A percentile compares a stretch with the other conserved stretches of the same genome.
phyloP scores from a whole-genome alignment of 2,329 filamentous ascomycete genomes.

The Coniochaeta pulveracea region DNA sequence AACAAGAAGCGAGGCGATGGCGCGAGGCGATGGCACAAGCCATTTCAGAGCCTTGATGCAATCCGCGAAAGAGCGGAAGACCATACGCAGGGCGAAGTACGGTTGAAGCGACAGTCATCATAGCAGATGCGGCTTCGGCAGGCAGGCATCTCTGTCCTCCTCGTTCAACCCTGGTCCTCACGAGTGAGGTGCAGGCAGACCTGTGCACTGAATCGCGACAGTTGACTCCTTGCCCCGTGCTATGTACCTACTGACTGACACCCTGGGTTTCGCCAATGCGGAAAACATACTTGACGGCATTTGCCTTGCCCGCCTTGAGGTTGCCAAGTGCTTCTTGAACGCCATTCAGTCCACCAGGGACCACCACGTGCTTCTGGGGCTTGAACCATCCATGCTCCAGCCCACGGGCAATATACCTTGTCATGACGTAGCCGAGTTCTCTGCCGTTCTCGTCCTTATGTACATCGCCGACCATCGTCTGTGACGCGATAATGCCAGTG shows the following conservation, averaged over 20 bases:
- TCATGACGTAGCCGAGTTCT: conserved; percentile 20
- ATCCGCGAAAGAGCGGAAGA: too few species aligned
- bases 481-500: conserved; percentile 9
- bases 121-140: too few species aligned
- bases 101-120: too few species aligned
- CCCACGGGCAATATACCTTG: conserved; percentile 23
- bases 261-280: conserved; percentile 21
- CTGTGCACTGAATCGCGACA: too few species aligned
- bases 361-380: conserved; percentile 37
- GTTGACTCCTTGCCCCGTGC: too few species aligned
- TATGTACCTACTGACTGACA: conserved; percentile 4
- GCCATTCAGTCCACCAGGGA: conserved; percentile 41
- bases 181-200: too few species aligned
- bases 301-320: conserved; percentile 48
- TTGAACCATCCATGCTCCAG: conserved; percentile 36
- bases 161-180: too few species aligned
- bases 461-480: conserved; percentile 17
- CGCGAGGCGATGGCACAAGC: too few species aligned
- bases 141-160: too few species aligned
- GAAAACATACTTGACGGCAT: conserved; percentile 54
- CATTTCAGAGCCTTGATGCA: too few species aligned
- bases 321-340: conserved; percentile 40
- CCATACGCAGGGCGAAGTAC: too few species aligned
- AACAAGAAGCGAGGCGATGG: too few species aligned
- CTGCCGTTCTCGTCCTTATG: conserved; percentile 16